Conservation (phyloP, 2,329 filamentous ascomycete genomes). For the Aureobasidium sp. region DNA sequence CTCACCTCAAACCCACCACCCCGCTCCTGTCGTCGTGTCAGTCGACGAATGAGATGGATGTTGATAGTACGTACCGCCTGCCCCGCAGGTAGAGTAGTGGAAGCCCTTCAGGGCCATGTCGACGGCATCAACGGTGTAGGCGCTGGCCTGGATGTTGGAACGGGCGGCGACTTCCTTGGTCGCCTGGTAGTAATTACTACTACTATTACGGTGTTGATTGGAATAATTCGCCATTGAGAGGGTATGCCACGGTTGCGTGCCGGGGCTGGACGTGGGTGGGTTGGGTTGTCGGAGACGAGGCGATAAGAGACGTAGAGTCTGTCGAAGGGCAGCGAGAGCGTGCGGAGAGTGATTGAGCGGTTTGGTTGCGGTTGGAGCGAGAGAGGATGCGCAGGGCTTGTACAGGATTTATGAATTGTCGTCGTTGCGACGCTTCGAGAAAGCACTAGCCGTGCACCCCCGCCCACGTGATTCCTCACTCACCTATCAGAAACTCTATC, state of each 20-base stretch:
- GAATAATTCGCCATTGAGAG: slow-evolving; percentile 61
- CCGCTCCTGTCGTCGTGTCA: slow-evolving; percentile 52
- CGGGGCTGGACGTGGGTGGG: slow-evolving; percentile 17
- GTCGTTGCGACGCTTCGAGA: slow-evolving; percentile 4
- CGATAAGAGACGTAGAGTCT: background rate
- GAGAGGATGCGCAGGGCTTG: slow-evolving; percentile 1
- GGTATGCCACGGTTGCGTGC: slow-evolving; percentile 41
- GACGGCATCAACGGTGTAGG: slow-evolving; percentile 72
- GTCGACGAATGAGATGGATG: background rate
- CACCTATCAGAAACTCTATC: background rate
- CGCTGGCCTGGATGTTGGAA: slow-evolving; percentile 79
- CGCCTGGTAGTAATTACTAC: slow-evolving; percentile 50
- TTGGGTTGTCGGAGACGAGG: slow-evolving; percentile 6
- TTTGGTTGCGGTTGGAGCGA: slow-evolving; percentile 1
- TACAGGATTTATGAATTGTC: slow-evolving; percentile 12
- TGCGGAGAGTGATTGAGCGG: background rate
- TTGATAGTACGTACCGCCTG: slow-evolving; percentile 41
- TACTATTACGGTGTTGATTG: slow-evolving; percentile 66
- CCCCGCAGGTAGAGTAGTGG: slow-evolving; percentile 93
- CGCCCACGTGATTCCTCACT: background rate
- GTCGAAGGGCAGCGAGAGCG: background rate
- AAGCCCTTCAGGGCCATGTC: slow-evolving; percentile 69
- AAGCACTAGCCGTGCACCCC: background rate
- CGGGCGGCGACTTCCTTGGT: slow-evolving; percentile 56
- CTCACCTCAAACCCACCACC: slow-evolving; percentile 95